Conservation (phyloP, 2,329 filamentous ascomycete genomes). For the Talaromyces marneffei region DNA sequence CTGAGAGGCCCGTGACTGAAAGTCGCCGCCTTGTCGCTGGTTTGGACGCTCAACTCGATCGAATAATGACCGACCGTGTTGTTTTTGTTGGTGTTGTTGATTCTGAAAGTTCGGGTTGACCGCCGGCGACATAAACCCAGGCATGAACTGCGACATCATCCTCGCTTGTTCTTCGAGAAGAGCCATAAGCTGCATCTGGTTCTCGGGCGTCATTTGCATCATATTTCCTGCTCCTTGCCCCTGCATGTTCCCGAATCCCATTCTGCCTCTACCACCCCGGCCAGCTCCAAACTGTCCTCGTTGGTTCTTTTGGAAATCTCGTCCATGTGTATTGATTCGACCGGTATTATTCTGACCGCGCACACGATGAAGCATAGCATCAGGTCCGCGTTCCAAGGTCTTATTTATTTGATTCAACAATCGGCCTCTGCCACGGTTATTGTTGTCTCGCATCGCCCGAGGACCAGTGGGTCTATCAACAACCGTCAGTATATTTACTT, state of each 20-base stretch:
- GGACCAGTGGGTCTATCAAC: constrained; percentile 76
- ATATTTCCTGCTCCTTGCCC: constrained; percentile 39
- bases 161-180: constrained; percentile 81
- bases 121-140: constrained; percentile 48
- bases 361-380: constrained; percentile 74
- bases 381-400: constrained; percentile 69
- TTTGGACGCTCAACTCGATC: constrained; percentile 57
- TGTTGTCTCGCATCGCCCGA: constrained; percentile 82
- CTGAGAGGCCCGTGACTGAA: constrained; percentile 43
- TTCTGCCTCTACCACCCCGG: constrained; percentile 42
- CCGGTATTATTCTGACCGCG: constrained; percentile 66
- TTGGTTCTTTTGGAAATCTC: constrained; percentile 67
- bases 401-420: constrained; percentile 81
- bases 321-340: constrained; percentile 71
- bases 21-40: constrained; percentile 50
- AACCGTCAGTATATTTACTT: constrained; percentile 20
- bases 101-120: constrained; percentile 51
- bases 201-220: constrained; percentile 56
- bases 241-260: constrained; percentile 30
- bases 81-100: constrained; percentile 19
- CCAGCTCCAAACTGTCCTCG: constrained; percentile 46
- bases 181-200: constrained; percentile 68
- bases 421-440: constrained; percentile 62
- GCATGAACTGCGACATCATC: constrained; percentile 71
- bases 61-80: constrained; percentile 59